These are phyloP conservation scores for Leptographium flavum DNA, from an alignment of 2,329 filamentous ascomycete species.

Conservation along the genomic window DNA sequence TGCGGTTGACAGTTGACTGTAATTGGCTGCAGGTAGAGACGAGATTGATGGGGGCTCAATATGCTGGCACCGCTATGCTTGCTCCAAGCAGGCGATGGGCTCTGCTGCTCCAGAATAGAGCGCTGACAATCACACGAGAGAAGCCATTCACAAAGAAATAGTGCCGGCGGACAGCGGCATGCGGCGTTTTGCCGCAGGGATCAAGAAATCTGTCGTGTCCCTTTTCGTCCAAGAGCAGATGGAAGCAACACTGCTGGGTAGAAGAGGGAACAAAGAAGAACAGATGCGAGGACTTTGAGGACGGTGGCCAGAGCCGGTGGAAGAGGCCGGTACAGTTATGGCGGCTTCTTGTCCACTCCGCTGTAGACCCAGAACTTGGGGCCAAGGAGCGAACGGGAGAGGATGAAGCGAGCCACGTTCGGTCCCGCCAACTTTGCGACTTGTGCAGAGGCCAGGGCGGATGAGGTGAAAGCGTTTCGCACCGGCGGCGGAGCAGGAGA, in stretches of 20 bases:
- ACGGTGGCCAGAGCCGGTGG: background rate
- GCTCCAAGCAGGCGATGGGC: background rate
- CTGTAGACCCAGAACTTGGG: constrained; percentile 87
- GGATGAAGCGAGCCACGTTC: constrained; percentile 50
- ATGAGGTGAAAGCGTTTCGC: constrained; percentile 2
- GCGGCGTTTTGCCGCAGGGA: constrained; percentile 10
- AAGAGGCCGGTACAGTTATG: constrained; percentile 54
- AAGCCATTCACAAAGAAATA: constrained; percentile 12
- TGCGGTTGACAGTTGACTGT: no score
- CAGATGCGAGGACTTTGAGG: background rate
- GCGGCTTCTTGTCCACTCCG: constrained; percentile 94
- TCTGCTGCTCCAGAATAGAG: constrained; percentile 10
- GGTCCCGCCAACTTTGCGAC: constrained; percentile 24
- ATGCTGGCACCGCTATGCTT: background rate
- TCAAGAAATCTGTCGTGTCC: constrained; percentile 3
- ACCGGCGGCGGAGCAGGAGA: constrained; percentile 1
- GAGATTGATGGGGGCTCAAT: background rate
- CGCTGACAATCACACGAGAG: constrained; percentile 9
- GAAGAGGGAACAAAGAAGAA: background rate
- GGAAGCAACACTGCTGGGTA: constrained; percentile 4
- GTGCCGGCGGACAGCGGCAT: constrained; percentile 13
- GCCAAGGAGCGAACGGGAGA: constrained; percentile 79
- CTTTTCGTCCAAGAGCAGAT: constrained; percentile 3
- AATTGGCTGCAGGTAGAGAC: background rate
- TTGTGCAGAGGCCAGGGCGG: constrained; percentile 2